Base-by-base conservation (phyloP, 208 protist genomes). In the Leishmania mexicana region DNA sequence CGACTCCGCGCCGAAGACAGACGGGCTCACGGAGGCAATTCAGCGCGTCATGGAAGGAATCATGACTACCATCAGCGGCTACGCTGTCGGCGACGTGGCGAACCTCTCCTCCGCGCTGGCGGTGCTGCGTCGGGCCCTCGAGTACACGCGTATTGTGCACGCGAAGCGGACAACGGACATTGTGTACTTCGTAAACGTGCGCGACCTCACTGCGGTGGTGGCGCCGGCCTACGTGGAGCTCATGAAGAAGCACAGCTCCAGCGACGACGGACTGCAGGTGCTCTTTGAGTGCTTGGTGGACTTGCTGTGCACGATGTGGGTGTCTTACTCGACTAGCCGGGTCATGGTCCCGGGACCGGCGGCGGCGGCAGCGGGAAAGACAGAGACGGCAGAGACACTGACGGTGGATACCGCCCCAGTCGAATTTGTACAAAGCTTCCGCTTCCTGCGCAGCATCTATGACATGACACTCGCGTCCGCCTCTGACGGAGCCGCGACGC, bases 131-230 rank as follows among this genome's bases (percentile, higher is more conserved):
- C 90, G 95, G 42, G 83, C 80, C 1, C 87, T 97, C 28, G 85
- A 89, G 54, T 97, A 93, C 83, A 88, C 95, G 19, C 84, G 89
- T 75, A 93, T 97, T 75, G 85, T 85, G 24, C 91, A 95, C 84
- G 80, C 54, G 38, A 51, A 71, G 38, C 83, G 76, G 17, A 80
- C 65, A 70, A 79, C 77, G 47, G 88, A 89, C 2, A 89, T 96
- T 21, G 89, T 81, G 1, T 89, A 93, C 58, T 89, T 86, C 47
- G 83, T 97, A 10, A 95, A 96, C 81, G 84, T 86, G 17, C 83
- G 85, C 60, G 92, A 89, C 83, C 88, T 96, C 54, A 84, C 84
- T 17, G 57, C 78, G 8, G 68, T 92, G 40, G 87, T 96, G 42
- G 53, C 93, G 49, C 94, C 93, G 2, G 81, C 80, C 17, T 89